A percentile compares a stretch with the other conserved stretches of the same genome.
Evolutionary conservation across 192 early-diverging fungal species (phyloP).

Genomic region (Coemansia sp.): DNA sequence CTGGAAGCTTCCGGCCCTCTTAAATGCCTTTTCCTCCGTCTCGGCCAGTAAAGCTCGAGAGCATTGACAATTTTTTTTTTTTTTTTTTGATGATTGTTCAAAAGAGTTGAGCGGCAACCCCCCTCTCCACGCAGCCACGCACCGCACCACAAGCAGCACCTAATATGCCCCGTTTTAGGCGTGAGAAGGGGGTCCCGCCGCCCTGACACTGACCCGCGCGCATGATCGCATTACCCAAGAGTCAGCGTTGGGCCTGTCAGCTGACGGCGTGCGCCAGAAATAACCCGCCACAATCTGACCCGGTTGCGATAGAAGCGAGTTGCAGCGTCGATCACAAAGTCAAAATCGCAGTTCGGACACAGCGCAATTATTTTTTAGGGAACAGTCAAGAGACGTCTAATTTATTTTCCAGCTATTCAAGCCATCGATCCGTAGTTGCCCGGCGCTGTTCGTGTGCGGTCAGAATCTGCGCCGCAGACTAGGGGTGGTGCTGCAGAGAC

Average conservation of each 20-base stretch:
- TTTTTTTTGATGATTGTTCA: not conserved
- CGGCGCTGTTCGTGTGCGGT: not conserved
- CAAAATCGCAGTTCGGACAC: not conserved
- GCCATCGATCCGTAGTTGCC: not conserved
- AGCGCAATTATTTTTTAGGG: not conserved
- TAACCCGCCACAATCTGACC: not conserved
- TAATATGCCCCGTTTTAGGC: constrained; percentile 1
- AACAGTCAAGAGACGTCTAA: not conserved
- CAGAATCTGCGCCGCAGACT: constrained; percentile 1
- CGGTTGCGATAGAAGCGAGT: not conserved
- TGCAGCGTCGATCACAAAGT: not conserved
- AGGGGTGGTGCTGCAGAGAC: not conserved
- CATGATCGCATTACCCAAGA: not conserved
- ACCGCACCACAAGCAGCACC: not conserved
- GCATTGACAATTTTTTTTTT: not conserved
- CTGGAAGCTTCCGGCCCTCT: not conserved
- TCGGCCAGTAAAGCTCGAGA: not conserved
- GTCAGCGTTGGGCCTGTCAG: not conserved
- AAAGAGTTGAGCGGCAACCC: not conserved
- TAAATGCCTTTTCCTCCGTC: not conserved
- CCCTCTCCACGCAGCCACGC: not conserved
- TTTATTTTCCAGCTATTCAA: not conserved
- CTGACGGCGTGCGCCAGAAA: not conserved
- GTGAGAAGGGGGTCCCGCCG: not conserved
- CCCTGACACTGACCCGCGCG: not conserved